A percentile compares a stretch with the other conserved stretches of the same genome.
phyloP scores from a whole-genome alignment of 116 monocot species.

The Thalassia testudinum region DNA sequence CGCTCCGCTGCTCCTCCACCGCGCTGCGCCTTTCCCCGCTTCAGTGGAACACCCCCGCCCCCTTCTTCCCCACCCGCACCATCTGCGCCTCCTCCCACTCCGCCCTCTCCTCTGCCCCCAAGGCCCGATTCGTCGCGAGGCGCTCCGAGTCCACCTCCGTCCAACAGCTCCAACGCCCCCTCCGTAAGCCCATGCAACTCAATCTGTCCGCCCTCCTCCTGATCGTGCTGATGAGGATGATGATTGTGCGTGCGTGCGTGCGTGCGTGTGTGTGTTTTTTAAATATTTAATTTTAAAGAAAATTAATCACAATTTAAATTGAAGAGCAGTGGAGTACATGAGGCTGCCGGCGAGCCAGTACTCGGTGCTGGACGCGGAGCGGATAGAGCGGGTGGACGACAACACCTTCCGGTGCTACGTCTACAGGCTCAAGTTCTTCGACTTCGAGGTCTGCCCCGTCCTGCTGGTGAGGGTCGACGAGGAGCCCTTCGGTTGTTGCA shows the following conservation, averaged over 20 bases:
- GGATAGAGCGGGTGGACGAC: slow-evolving; percentile 84
- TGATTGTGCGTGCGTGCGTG: no score
- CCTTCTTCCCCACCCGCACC: slow-evolving; percentile 1
- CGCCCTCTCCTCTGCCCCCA: slow-evolving; percentile 35
- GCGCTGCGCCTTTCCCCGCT: slow-evolving; percentile 1
- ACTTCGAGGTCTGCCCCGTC: slow-evolving; percentile 88
- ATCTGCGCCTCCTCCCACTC: slow-evolving; percentile 14
- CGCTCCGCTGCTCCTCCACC: slow-evolving; percentile 8
- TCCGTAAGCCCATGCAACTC: slow-evolving; percentile 22
- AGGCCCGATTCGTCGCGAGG: slow-evolving; percentile 68
- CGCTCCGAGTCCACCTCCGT: slow-evolving; percentile 64
- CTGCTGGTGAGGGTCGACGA: slow-evolving; percentile 77
- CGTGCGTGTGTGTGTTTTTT: no score
- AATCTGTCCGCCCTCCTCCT: neutral
- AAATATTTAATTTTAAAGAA: no score
- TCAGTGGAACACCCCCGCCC: neutral
- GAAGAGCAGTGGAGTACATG: slow-evolving; percentile 78
- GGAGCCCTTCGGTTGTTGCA: slow-evolving; percentile 75
- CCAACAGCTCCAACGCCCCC: slow-evolving; percentile 67
- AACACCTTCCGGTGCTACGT: slow-evolving; percentile 87
- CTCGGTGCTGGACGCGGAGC: slow-evolving; percentile 92
- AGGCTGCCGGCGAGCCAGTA: slow-evolving; percentile 92
- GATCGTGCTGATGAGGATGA: neutral
- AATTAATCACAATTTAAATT: neutral
- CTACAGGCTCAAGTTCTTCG: slow-evolving; percentile 78